Evolutionary conservation across 2,329 filamentous ascomycete species (phyloP), one percentile per base, ranked within the genome.

Genomic region (Phialophora verrucosa): DNA sequence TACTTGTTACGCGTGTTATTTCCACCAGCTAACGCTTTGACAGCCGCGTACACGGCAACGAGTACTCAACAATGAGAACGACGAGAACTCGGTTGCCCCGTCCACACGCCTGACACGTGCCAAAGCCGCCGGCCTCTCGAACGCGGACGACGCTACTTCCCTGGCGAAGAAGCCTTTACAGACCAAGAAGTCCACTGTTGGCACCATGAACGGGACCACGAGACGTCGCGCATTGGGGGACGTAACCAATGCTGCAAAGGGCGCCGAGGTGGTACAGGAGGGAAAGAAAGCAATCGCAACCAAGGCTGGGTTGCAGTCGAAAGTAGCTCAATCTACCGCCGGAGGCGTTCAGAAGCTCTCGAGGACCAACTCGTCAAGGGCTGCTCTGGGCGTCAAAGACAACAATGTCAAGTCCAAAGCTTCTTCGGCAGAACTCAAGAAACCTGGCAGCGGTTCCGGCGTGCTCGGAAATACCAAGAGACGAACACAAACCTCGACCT

Each of bases 241-340:
- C 82, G 91, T 97, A 73, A 98, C 93, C 86, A 99, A 99, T 81
- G 90, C 96, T 70, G 88, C 88, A 74, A 98, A 97, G 70, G 72
- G 72, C 17, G 78, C 79, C 79, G 85, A 85, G 56, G 91, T 91
- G 62, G 73, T 70, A 76, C 84, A 79, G 64, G 90, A 91, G 63
- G 87, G 85, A 72, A 96, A 96, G 84, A 97, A 96, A 84, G 81
- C 83, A 54, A 77, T 83, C 44, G 80, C 80, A 49, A 83, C 83
- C 76, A 89, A 93, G 81, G 81, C 81, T 64, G 88, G 88, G 63
- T 82, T 93, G 31, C 86, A 92, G 49, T 92, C 92, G 56, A 97
- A 97, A 82, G 87, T 90, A 64, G 87, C 85, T 51, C 78, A 89
- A 61, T 90, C 93, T 76, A 88, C 70, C 4, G 51, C 91, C 64